phyloP scores from a whole-genome alignment of 192 early-diverging fungal species.

The Jimgerdemannia flammicorona region DNA sequence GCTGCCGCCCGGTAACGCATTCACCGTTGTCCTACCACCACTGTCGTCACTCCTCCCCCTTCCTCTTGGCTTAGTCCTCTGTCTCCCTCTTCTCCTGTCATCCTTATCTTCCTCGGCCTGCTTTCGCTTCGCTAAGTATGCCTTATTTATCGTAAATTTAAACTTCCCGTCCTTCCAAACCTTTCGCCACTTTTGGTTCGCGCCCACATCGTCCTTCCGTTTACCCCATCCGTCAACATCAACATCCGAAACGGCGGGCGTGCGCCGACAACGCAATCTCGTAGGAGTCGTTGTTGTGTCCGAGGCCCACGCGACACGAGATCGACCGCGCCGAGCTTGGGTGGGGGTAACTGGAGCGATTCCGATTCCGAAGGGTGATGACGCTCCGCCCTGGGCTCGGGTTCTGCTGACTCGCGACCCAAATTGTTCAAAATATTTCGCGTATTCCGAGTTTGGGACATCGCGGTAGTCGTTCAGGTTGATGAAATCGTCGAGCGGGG shows the following conservation, averaged over 20 bases:
- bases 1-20: background rate
- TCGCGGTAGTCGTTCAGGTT: slow-evolving; percentile 22
- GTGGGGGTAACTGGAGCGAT: no score
- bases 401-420: background rate
- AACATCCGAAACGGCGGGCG: background rate
- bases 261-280: background rate
- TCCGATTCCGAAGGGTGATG: background rate
- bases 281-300: background rate
- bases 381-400: no score
- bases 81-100: background rate
- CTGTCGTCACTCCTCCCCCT: background rate
- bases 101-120: background rate
- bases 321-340: background rate
- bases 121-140: background rate
- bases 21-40: background rate
- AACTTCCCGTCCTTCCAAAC: background rate
- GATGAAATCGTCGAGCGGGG: slow-evolving; percentile 22
- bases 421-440: slow-evolving; percentile 33
- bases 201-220: background rate
- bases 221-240: background rate
- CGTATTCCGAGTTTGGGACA: slow-evolving; percentile 14
- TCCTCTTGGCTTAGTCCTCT: background rate
- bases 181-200: background rate
- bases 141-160: background rate
- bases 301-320: background rate